A percentile compares a stretch with the other conserved stretches of the same genome.
Evolutionary conservation across 768 basidiomycete genomes (phyloP).

Genomic region (Lentinus tigrinus): DNA sequence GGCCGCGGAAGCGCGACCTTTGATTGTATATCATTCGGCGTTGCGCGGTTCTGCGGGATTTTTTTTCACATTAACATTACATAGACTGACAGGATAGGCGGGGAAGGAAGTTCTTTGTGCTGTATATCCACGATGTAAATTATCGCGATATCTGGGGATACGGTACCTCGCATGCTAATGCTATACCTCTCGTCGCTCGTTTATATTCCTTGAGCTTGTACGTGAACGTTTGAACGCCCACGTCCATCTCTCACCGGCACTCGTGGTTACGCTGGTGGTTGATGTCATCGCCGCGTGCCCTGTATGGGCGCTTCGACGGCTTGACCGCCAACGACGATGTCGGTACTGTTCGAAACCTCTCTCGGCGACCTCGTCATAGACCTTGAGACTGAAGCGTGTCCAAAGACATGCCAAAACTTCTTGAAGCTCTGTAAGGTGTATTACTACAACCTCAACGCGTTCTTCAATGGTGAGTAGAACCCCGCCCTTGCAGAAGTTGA

Average conservation of each 20-base stretch:
- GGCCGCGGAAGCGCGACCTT: constrained; percentile 16
- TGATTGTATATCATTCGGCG: no score
- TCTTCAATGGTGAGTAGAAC: constrained; percentile 90
- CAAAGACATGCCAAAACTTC: constrained; percentile 92
- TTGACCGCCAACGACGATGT: constrained; percentile 53
- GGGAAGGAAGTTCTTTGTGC: not conserved
- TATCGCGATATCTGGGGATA: constrained; percentile 4
- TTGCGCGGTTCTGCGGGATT: no score
- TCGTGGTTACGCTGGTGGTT: not conserved
- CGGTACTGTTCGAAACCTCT: constrained; percentile 95
- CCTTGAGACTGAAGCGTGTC: constrained; percentile 87
- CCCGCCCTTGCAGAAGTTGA: not conserved
- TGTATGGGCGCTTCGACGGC: not conserved
- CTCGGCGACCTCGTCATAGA: constrained; percentile 97
- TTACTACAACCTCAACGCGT: constrained; percentile 95
- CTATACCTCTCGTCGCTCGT: constrained; percentile 7
- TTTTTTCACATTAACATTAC: no score
- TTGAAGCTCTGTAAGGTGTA: constrained; percentile 97
- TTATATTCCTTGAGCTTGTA: not conserved
- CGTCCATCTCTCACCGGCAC: no score
- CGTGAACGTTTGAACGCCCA: not conserved
- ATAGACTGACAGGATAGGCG: no score
- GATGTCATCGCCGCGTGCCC: not conserved
- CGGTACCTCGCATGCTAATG: constrained; percentile 3
- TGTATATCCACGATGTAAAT: constrained; percentile 11